These are phyloP conservation scores for Neurospora tetrasperma DNA, from an alignment of 495 filamentous ascomycete species.

Conservation along the genomic window DNA sequence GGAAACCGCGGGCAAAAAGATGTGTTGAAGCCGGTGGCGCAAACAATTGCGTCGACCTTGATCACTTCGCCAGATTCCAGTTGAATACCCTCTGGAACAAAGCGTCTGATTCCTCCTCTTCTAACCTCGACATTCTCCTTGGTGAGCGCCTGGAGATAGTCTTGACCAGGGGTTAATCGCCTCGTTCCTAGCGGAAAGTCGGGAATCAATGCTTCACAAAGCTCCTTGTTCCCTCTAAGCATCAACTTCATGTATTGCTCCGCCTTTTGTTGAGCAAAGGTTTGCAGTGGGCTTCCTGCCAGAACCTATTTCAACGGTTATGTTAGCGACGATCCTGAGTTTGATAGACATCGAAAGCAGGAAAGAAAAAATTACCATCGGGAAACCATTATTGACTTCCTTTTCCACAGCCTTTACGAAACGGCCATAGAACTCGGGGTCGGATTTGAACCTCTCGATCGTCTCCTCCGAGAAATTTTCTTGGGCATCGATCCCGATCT, in stretches of 20 bases:
- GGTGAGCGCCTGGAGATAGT: constrained; percentile 55
- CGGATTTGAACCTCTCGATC: constrained; percentile 36
- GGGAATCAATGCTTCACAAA: constrained; percentile 48
- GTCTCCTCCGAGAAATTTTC: constrained; percentile 33
- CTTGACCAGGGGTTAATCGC: constrained; percentile 57
- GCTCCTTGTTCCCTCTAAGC: constrained; percentile 29
- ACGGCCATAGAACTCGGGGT: constrained; percentile 25
- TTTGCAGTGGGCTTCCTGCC: constrained; percentile 26
- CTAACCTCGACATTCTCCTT: constrained; percentile 52
- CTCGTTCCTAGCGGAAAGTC: constrained; percentile 55
- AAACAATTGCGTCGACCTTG: constrained; percentile 54
- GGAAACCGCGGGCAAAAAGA: constrained; percentile 53
- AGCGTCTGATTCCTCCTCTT: constrained; percentile 42
- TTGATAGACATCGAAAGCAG: not conserved
- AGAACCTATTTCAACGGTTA: constrained; percentile 15
- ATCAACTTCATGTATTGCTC: constrained; percentile 36
- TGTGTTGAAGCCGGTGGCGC: constrained; percentile 58
- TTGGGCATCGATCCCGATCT: constrained; percentile 21
- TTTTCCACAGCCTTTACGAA: constrained; percentile 32
- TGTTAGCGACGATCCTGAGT: not conserved
- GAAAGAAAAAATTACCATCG: constrained; percentile 21
- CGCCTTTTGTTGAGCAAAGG: constrained; percentile 22
- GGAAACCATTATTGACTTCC: constrained; percentile 37
- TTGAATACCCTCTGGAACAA: constrained; percentile 50
- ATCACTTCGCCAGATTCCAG: constrained; percentile 45